Base-by-base conservation (phyloP, 192 early-diverging fungal genomes). In the Backusella tuberculispora region DNA sequence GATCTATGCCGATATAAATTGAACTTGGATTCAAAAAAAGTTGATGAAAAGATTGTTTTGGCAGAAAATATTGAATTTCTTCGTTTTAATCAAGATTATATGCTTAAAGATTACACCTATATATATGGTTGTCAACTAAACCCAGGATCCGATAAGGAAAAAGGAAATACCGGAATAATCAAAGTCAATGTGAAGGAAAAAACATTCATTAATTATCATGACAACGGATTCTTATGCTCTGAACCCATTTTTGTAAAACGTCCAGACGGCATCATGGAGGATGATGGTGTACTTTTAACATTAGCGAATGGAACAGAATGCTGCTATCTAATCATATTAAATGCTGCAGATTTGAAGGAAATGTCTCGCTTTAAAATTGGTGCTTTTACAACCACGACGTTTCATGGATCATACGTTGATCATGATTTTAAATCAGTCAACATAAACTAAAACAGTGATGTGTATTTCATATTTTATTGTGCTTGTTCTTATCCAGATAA, bases 191-290 rank as follows among this genome's bases (percentile, higher is more conserved):
- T 64, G 8, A 21, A 65, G 13, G 10, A 37, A 10, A 42, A 44
- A 1, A n/a, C 13, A 7, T 14, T 3, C 5, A 63, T 63, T 15
- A 26, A 29, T 8, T 73, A 73, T 37, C 41, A 41, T 17, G 12
- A 65, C 17, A 63, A 73, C 8, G 72, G 72, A 12, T 48, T 10
- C 65, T 4, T 43, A 10, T 73, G 72, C 60, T 73, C 72, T 21
- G 89, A 90, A 40, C 87, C 89, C 0, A 79, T 90, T 21, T 88
- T 90, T 82, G 83, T 88, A 12, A 79, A 83, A 7, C 76, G 74
- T 3, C 89, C 89, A 0, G 79, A 84, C 9, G 76, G 63, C 7
- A 77, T 48, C 0, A 63, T 64, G 7, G 89, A 90, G 69, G 89
- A 90, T 53, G 89, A 90, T 66, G 89, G 87, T 60, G 83, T 87